These are phyloP conservation scores for Quercus alba DNA, from an alignment of 306 rosid genomes.

Conservation along the genomic window DNA sequence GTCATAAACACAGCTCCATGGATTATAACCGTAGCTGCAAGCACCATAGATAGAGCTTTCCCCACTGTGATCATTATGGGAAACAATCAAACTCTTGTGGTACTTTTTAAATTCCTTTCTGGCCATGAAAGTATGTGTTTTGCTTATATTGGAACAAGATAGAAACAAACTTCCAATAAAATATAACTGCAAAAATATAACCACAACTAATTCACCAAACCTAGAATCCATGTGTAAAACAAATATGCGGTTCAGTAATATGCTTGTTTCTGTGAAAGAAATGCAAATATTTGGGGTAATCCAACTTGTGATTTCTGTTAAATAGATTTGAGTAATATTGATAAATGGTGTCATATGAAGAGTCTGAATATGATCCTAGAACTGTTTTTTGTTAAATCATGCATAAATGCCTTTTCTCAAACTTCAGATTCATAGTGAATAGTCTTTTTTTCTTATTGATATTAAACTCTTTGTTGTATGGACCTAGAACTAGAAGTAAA, in stretches of 20 bases:
- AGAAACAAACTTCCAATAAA: background rate
- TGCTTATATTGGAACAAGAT: background rate
- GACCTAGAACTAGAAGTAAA: conserved; percentile 15
- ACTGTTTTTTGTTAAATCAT: background rate
- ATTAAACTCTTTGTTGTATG: conserved; percentile 4
- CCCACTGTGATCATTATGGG: conserved; percentile 43
- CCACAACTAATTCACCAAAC: background rate
- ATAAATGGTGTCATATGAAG: background rate
- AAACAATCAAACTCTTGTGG: conserved; percentile 60
- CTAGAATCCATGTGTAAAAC: background rate
- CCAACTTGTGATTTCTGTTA: background rate
- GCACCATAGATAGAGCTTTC: conserved; percentile 57
- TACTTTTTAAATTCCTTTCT: conserved; percentile 26
- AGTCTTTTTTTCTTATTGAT: background rate
- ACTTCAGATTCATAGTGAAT: background rate
- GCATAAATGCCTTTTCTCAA: background rate
- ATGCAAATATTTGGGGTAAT: background rate
- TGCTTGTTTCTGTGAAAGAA: background rate
- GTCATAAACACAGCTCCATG: conserved; percentile 61
- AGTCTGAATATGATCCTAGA: background rate
- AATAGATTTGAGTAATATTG: background rate
- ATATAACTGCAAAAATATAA: background rate
- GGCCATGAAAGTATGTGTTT: background rate
- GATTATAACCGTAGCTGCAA: conserved; percentile 59
- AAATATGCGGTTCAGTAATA: background rate